Conservation (phyloP, 768 basidiomycete genomes). For the Cubamyces lactineus region DNA sequence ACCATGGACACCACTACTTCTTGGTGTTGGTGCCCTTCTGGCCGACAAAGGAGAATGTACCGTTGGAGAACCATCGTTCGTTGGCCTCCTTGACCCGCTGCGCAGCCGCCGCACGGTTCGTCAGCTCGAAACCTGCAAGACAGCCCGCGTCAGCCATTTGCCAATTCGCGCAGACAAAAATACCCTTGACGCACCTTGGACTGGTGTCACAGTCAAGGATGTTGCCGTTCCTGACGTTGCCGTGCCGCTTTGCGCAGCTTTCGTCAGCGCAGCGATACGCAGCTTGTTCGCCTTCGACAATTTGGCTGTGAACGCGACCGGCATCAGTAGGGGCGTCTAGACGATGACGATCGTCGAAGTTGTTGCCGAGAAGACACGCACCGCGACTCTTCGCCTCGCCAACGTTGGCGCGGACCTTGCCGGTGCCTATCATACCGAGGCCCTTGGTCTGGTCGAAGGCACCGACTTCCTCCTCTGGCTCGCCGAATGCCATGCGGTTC, state of each 20-base stretch:
- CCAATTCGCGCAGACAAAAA: neutral
- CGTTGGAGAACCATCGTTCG: conserved; percentile 92
- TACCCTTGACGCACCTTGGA: conserved; percentile 67
- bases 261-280: conserved; percentile 81
- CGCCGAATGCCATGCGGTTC: conserved; percentile 95
- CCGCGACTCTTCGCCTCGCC: conserved; percentile 93
- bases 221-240: conserved; percentile 83
- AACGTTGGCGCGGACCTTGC: conserved; percentile 85
- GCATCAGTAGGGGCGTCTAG: neutral
- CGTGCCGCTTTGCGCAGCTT: conserved; percentile 64
- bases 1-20: conserved; percentile 1
- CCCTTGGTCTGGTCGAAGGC: conserved; percentile 98
- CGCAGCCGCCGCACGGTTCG: conserved; percentile 86
- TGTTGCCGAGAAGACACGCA: conserved; percentile 39
- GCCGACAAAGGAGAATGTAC: conserved; percentile 80
- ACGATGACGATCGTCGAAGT: neutral
- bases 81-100: conserved; percentile 94
- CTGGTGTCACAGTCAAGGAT: conserved; percentile 91
- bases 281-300: conserved; percentile 93
- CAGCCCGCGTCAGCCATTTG: conserved; percentile 20
- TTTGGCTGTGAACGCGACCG: conserved; percentile 64
- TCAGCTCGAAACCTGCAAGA: conserved; percentile 83
- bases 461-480: conserved; percentile 94
- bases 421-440: conserved; percentile 95
- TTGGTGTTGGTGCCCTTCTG: conserved; percentile 44